Conservation (phyloP, 2,329 filamentous ascomycete genomes). For the Anisogramma anomala region DNA sequence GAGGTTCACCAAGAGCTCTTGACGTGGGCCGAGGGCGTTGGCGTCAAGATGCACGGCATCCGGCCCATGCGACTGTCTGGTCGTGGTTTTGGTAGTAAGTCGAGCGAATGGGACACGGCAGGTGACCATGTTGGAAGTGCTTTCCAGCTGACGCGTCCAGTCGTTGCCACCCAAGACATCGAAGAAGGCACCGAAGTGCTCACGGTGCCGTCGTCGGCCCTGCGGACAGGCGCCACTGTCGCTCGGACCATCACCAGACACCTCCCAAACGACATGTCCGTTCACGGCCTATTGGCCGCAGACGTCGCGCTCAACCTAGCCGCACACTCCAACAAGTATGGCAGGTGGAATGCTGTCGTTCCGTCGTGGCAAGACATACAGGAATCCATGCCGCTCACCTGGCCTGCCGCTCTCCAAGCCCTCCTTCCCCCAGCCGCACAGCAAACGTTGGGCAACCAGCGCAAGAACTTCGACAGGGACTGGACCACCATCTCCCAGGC, state of each 20-base stretch:
- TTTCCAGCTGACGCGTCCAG: background rate
- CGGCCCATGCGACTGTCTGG: constrained; percentile 55
- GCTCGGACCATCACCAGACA: constrained; percentile 38
- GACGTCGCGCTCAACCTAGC: constrained; percentile 46
- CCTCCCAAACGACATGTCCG: constrained; percentile 43
- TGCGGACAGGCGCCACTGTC: constrained; percentile 54
- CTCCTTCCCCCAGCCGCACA: constrained; percentile 34
- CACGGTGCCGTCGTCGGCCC: constrained; percentile 44
- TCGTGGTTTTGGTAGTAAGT: constrained; percentile 52
- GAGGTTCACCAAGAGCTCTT: constrained; percentile 40
- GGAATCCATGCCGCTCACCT: constrained; percentile 34
- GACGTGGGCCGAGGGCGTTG: constrained; percentile 53
- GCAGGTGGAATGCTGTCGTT: constrained; percentile 55
- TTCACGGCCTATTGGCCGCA: constrained; percentile 64
- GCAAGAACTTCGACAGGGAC: constrained; percentile 28
- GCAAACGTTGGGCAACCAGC: constrained; percentile 42
- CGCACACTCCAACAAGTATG: constrained; percentile 31
- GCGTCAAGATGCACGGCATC: constrained; percentile 57
- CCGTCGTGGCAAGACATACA: constrained; percentile 50
- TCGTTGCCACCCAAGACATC: constrained; percentile 1
- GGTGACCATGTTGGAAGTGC: no score
- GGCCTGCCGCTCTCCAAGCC: constrained; percentile 33
- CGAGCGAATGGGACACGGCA: background rate
- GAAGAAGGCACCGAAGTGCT: constrained; percentile 21
- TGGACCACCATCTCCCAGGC: constrained; percentile 25